Conservation (phyloP, 2,329 filamentous ascomycete species). For the Pleoardoris graminearum region DNA sequence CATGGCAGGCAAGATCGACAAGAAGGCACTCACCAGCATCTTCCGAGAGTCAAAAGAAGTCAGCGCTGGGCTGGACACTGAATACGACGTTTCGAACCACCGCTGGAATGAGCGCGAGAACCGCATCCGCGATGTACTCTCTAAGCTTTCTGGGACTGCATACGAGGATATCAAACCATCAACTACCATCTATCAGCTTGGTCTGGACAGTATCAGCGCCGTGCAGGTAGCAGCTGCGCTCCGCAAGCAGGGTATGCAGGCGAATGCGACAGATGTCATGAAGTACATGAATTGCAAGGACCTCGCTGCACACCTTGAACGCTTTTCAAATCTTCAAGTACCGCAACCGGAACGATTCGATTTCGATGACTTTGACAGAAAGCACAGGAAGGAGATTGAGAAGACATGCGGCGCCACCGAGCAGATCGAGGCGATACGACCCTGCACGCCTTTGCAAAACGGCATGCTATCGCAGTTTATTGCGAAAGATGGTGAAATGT, state of each 20-base stretch:
- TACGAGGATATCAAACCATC: conserved; percentile 56
- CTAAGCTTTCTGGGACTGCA: conserved; percentile 60
- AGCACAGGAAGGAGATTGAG: conserved; percentile 44
- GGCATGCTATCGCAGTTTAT: conserved; percentile 79
- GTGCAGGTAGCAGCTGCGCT: conserved; percentile 73
- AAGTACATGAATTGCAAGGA: conserved; percentile 50
- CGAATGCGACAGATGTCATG: conserved; percentile 75
- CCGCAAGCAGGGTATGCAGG: conserved; percentile 59
- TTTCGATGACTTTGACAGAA: conserved; percentile 56
- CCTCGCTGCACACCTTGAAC: conserved; percentile 32
- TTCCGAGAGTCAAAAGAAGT: conserved; percentile 31
- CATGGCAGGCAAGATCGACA: conserved; percentile 48
- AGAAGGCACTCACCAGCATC: conserved; percentile 33
- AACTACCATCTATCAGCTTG: conserved; percentile 83
- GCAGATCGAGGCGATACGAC: conserved; percentile 63
- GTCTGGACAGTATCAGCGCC: conserved; percentile 87
- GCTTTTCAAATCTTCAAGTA: background rate
- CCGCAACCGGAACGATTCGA: conserved; percentile 41
- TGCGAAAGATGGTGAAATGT: conserved; percentile 67
- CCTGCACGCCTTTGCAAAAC: conserved; percentile 78
- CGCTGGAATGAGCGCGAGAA: conserved; percentile 58
- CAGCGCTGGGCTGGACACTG: background rate
- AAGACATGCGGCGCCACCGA: conserved; percentile 36
- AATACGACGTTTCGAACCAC: conserved; percentile 11
- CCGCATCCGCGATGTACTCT: conserved; percentile 60